Evolutionary conservation across 768 basidiomycete genomes (phyloP).

Genomic region (Trametes elegans): DNA sequence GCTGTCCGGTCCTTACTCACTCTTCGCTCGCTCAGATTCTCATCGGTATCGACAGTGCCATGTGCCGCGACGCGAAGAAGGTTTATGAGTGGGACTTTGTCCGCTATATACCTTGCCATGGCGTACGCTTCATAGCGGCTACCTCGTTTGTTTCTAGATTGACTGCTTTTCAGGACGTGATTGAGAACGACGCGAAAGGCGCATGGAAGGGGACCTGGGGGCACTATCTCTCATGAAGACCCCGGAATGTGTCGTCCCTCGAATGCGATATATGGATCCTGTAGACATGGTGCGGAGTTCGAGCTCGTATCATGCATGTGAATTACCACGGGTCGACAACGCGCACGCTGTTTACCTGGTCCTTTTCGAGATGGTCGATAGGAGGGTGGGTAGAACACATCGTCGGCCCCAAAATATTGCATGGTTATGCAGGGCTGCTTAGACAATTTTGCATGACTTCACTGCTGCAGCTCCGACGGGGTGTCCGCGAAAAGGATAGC

Average conservation of each 20-base stretch:
- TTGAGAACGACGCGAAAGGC: constrained; percentile 45
- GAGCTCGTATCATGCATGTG: too few relatives aligned
- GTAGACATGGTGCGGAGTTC: too few relatives aligned
- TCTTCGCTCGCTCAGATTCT: too few relatives aligned
- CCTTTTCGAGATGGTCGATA: too few relatives aligned
- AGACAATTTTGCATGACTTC: too few relatives aligned
- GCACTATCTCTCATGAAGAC: constrained; percentile 3
- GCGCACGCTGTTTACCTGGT: neutral
- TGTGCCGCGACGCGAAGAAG: constrained; percentile 55
- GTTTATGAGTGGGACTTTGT: constrained; percentile 71
- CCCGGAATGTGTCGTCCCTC: too few relatives aligned
- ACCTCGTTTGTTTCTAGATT: neutral
- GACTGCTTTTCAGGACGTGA: constrained; percentile 37
- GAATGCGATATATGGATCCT: neutral
- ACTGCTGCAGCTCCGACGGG: constrained; percentile 16
- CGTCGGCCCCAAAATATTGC: neutral
- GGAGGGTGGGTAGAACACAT: too few relatives aligned
- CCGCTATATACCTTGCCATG: constrained; percentile 66
- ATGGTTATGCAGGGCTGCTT: too few relatives aligned
- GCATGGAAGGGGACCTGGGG: constrained; percentile 8
- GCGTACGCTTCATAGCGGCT: constrained; percentile 33
- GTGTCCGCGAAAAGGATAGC: constrained; percentile 24
- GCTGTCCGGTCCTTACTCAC: too few relatives aligned
- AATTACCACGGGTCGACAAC: neutral
- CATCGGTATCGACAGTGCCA: too few relatives aligned